A percentile compares a stretch with the other conserved stretches of the same genome.
phyloP scores from a whole-genome alignment of 2,329 filamentous ascomycete genomes.

The Apiospora malaysiana region DNA sequence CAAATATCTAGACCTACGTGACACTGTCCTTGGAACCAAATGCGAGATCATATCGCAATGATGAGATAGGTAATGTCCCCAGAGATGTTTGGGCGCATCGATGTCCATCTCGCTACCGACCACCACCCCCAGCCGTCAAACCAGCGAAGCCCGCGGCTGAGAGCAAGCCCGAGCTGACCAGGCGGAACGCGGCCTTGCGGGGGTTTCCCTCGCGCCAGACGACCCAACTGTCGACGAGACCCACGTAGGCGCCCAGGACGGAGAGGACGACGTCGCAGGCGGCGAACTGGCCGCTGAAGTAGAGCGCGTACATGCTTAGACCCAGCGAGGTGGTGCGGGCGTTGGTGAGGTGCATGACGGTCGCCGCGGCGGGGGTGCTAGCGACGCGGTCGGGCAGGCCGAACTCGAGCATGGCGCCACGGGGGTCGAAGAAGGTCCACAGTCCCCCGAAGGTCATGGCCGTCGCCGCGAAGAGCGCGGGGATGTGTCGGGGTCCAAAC shows the following conservation, averaged over 20 bases:
- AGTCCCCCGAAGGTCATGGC: constrained; percentile 36
- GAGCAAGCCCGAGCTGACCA: not conserved
- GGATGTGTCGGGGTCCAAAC: constrained; percentile 27
- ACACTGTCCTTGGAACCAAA: too few species aligned
- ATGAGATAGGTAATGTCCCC: too few species aligned
- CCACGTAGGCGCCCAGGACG: constrained; percentile 32
- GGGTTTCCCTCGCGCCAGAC: constrained; percentile 33
- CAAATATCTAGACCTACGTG: too few species aligned
- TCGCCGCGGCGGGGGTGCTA: constrained; percentile 26
- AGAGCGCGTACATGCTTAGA: constrained; percentile 31
- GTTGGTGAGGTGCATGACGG: constrained; percentile 32
- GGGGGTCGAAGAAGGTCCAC: constrained; percentile 32
- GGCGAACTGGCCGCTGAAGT: constrained; percentile 28
- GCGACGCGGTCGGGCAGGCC: constrained; percentile 34
- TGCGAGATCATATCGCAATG: too few species aligned
- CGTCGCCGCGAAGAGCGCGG: constrained; percentile 25
- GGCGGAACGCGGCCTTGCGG: not conserved
- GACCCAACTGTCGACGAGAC: constrained; percentile 35
- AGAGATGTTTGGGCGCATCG: too few species aligned
- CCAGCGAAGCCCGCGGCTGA: not conserved
- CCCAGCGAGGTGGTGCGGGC: constrained; percentile 35
- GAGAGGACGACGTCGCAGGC: constrained; percentile 34
- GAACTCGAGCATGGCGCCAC: constrained; percentile 34
- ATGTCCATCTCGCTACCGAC: too few species aligned
- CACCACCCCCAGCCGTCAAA: not conserved